Base-by-base conservation (phyloP, 768 basidiomycete genomes). In the Podaxis sp. region DNA sequence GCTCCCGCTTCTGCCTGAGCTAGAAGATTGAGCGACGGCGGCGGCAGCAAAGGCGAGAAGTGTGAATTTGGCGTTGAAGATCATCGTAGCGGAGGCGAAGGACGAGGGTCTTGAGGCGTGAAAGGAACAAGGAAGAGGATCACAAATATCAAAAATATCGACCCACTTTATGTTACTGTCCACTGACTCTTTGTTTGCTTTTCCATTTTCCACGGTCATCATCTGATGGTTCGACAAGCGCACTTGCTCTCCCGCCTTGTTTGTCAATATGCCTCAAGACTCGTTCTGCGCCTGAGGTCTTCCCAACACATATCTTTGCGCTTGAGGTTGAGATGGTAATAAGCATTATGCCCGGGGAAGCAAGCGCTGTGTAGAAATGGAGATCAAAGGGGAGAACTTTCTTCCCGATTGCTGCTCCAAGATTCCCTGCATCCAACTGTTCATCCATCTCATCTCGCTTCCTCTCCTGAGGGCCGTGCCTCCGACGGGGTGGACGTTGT, bases 151-250 rank as follows among this genome's bases (percentile, higher is more conserved):
- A 5, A 10, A 27, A 7, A 13, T 23, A 23, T 60, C 59, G 59
- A 53, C 23, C 59, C 16, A 60, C 51, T 42, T 60, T 7, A 21
- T 4, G 23, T 35, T 4, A 7, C 2, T 25, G 42, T 47, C 21
- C 35, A 23, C 13, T 56, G 47, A 27, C 47, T 35, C 47, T 35
- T 35, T 36, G 27, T 25, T 18, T 27, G 23, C 36, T 18, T 35
- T 59, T 50, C 57, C 54, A 55, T 18, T 35, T 59, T 50, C 57
- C 54, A 55, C 54, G 54, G 38, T 55, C 57, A 51, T 48, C 38
- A 25, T 21, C n/a, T 36, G 25, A 25, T 25, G 25, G 7, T 40
- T 32, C 55, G 44, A 27, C 27, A 56, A 56, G 38, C 18, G 3
- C 42, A 16, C 28, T 28, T 14, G 3, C 16, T n/a, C 28, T 44